Conservation (phyloP, 306 rosid species). For the Elaeagnus macrophylla region DNA sequence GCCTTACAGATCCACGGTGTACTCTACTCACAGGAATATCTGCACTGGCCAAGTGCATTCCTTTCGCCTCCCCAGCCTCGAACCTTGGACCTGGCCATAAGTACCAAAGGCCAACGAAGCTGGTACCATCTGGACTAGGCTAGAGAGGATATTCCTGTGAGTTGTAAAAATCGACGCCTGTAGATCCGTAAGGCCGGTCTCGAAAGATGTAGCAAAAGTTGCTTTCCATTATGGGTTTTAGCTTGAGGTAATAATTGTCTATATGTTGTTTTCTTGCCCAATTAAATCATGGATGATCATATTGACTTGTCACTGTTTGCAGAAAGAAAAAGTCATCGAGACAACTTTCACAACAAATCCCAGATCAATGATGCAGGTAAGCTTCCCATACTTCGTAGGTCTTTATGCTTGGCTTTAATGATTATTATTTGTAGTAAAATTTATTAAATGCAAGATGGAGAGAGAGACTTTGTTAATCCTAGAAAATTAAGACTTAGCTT, state of each 20-base stretch:
- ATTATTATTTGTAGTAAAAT: not conserved
- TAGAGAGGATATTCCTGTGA: too few species aligned
- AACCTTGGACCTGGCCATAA: too few species aligned
- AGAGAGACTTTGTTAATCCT: too few species aligned
- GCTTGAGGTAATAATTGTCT: slow-evolving; percentile 52
- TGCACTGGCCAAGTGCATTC: too few species aligned
- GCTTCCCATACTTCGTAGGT: slow-evolving; percentile 14
- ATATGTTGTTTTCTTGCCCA: not conserved
- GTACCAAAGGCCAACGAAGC: too few species aligned
- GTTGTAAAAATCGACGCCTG: too few species aligned
- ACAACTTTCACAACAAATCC: slow-evolving; percentile 82
- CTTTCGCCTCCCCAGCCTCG: too few species aligned
- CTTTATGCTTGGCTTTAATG: not conserved
- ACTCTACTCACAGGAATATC: too few species aligned
- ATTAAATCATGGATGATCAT: slow-evolving; percentile 1
- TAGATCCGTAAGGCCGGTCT: too few species aligned
- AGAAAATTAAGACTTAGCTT: too few species aligned
- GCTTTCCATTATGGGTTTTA: slow-evolving; percentile 74
- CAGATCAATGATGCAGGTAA: slow-evolving; percentile 94
- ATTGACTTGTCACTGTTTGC: slow-evolving; percentile 21
- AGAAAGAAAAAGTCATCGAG: slow-evolving; percentile 78
- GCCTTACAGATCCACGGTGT: too few species aligned
- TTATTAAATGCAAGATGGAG: not conserved
- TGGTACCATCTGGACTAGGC: too few species aligned
- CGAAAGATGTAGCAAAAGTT: slow-evolving; percentile 70